These are phyloP conservation scores for Fusarium penzigii DNA, from an alignment of 2,329 filamentous ascomycete species.

Conservation along the genomic window DNA sequence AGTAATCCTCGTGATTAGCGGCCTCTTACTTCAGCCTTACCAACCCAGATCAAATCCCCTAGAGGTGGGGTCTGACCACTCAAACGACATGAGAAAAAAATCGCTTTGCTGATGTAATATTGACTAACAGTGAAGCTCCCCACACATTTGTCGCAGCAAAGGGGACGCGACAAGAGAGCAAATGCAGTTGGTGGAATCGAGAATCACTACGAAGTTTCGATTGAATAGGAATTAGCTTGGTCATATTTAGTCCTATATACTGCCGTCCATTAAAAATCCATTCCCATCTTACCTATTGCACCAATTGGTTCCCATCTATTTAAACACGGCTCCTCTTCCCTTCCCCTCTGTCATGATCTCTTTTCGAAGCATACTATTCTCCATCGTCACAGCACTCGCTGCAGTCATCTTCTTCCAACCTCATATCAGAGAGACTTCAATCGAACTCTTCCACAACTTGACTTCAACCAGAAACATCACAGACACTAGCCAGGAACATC, in stretches of 20 bases:
- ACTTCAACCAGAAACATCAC: conserved; percentile 1
- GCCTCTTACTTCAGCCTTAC: conserved; percentile 25
- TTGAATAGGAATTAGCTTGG: conserved; percentile 4
- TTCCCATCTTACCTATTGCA: conserved; percentile 7
- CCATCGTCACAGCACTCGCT: conserved; percentile 32
- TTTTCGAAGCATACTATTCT: conserved; percentile 29
- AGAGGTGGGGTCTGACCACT: neutral
- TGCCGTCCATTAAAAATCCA: neutral
- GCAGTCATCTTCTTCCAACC: conserved; percentile 31
- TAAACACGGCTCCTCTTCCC: conserved; percentile 17
- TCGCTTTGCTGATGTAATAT: conserved; percentile 28
- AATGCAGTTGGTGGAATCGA: neutral
- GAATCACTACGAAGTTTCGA: neutral
- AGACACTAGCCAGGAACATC: conserved; percentile 15
- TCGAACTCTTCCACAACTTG: conserved; percentile 18
- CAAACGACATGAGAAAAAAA: neutral
- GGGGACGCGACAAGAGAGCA: neutral
- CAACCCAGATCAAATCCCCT: conserved; percentile 10
- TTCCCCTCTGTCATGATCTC: conserved; percentile 32
- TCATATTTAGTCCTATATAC: conserved; percentile 11
- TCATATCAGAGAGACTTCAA: conserved; percentile 21
- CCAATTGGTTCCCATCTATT: conserved; percentile 16
- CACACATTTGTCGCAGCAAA: conserved; percentile 2
- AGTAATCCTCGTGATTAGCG: conserved; percentile 18
- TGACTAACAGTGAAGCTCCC: conserved; percentile 25